Evolutionary conservation across 2,329 filamentous ascomycete genomes (phyloP).

Genomic region (Cladophialophora chaetospira): DNA sequence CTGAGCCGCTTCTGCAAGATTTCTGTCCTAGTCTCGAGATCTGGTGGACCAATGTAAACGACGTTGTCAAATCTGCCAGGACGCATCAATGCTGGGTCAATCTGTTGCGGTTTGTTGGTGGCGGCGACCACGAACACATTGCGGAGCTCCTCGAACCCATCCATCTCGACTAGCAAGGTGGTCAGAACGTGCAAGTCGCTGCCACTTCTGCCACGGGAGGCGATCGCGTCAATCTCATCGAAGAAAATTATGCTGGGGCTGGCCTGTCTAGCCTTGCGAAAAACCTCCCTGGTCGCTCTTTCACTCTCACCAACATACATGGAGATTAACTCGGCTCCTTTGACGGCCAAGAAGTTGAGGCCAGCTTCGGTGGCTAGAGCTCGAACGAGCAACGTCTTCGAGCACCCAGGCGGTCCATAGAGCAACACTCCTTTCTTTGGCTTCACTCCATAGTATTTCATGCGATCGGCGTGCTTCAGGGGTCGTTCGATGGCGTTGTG

Average conservation of each 20-base stretch:
- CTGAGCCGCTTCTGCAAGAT: constrained; percentile 71
- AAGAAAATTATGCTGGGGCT: constrained; percentile 94
- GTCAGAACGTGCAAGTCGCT: constrained; percentile 78
- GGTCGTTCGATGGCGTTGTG: constrained; percentile 61
- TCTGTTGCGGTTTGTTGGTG: constrained; percentile 83
- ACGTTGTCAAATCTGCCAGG: constrained; percentile 83
- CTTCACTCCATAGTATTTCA: constrained; percentile 54
- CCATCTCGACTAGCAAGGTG: constrained; percentile 91
- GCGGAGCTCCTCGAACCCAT: constrained; percentile 82
- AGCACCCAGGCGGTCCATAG: constrained; percentile 91
- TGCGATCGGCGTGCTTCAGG: constrained; percentile 55
- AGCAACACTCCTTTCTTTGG: constrained; percentile 81
- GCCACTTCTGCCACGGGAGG: constrained; percentile 54
- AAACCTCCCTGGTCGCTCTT: constrained; percentile 79
- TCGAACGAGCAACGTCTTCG: constrained; percentile 89
- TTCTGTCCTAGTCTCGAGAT: constrained; percentile 69
- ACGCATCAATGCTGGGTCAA: constrained; percentile 83
- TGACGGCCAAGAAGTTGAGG: constrained; percentile 92
- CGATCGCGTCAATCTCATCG: constrained; percentile 92
- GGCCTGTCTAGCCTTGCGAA: constrained; percentile 80
- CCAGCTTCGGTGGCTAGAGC: constrained; percentile 87
- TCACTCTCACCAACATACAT: constrained; percentile 98
- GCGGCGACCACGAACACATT: constrained; percentile 87
- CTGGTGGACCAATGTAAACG: constrained; percentile 83
- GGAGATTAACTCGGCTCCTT: constrained; percentile 88